Base-by-base conservation (phyloP, 148 eudicot genomes). In the Pharnaceum exiguum region DNA sequence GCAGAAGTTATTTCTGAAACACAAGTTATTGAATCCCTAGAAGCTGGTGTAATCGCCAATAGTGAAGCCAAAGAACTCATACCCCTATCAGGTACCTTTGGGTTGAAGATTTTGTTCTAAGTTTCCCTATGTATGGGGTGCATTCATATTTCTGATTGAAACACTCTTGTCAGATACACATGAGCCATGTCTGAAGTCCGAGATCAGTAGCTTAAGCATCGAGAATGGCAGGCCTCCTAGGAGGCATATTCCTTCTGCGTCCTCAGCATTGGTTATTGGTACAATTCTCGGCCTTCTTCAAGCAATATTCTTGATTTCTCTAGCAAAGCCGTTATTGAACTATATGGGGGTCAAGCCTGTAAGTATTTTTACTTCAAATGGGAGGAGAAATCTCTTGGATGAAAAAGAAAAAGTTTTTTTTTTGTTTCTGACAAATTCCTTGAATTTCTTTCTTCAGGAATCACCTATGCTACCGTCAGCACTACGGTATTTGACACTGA, bases 221-320 rank as follows among this genome's bases (percentile, higher is more conserved):
- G 72, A 48, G 52, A 48, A 37, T 57, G 17, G 66, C 6, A 49
- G 51, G 63, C 56, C 31, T 44, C 68, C n/a, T 33, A 86, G 71
- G 62, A 74, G 82, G 74, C 76, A 77, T 45, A 82, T 83, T 19
- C 76, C 87, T 44, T 86, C 95, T 12, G 94, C 96, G 31, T 86
- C 95, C n/a, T 78, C 95, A n/a, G 90, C 96, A 15, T 53, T 89
- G 39, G 54, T 82, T 38, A 82, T 85, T 50, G 93, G 86, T 15
- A 72, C 63, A 52, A 36, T 82, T 28, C 84, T 88, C 13, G 96
- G 96, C 19, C 68, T 88, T 16, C 21, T 80, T 63, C 93, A 88
- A 63, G 83, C 93, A 10, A 23, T 71, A 23, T 84, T 88, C 60
- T 66, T 88, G 26, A 82, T 82, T 33, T 72, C 60, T 39, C 46